A percentile compares a stretch with the other conserved stretches of the same genome.
Evolutionary conservation across 768 basidiomycete species (phyloP).

Genomic region (Amanita polypyramis): DNA sequence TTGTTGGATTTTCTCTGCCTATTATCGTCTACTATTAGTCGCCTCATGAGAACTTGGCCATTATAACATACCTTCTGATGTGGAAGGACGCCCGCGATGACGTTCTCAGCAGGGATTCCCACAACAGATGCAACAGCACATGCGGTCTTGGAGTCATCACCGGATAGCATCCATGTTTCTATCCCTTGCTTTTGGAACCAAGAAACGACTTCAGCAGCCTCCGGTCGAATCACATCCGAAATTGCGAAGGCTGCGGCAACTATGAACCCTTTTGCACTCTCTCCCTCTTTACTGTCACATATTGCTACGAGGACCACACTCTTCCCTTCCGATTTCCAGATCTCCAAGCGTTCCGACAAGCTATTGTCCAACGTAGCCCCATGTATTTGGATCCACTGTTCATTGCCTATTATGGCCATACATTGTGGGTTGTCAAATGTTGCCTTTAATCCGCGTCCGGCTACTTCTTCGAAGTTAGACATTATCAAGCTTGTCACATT

Average conservation of each 20-base stretch:
- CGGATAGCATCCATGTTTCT: slow-evolving; percentile 72
- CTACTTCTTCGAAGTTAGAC: slow-evolving; percentile 40
- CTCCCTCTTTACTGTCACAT: slow-evolving; percentile 14
- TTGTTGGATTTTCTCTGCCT: slow-evolving; percentile 52
- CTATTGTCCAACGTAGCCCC: slow-evolving; percentile 22
- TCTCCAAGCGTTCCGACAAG: slow-evolving; percentile 22
- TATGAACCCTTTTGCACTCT: background rate
- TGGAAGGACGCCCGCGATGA: slow-evolving; percentile 73
- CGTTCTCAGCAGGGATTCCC: slow-evolving; percentile 55
- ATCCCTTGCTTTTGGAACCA: slow-evolving; percentile 42
- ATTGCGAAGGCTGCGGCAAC: slow-evolving; percentile 50
- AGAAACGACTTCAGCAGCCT: slow-evolving; percentile 46
- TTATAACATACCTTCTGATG: slow-evolving; percentile 53
- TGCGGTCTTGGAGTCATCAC: slow-evolving; percentile 59
- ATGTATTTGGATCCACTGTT: slow-evolving; percentile 49
- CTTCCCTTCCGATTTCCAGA: slow-evolving; percentile 58
- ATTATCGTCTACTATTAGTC: background rate
- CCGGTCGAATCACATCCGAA: slow-evolving; percentile 49
- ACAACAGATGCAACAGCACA: slow-evolving; percentile 56
- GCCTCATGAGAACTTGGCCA: background rate
- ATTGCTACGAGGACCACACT: slow-evolving; percentile 59
- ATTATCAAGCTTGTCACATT: slow-evolving; percentile 4
- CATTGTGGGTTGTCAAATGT: slow-evolving; percentile 27
- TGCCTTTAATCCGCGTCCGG: slow-evolving; percentile 57
- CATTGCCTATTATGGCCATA: slow-evolving; percentile 58